Evolutionary conservation across 2,329 filamentous ascomycete genomes (phyloP).

Genomic region (Cercospora sp.): DNA sequence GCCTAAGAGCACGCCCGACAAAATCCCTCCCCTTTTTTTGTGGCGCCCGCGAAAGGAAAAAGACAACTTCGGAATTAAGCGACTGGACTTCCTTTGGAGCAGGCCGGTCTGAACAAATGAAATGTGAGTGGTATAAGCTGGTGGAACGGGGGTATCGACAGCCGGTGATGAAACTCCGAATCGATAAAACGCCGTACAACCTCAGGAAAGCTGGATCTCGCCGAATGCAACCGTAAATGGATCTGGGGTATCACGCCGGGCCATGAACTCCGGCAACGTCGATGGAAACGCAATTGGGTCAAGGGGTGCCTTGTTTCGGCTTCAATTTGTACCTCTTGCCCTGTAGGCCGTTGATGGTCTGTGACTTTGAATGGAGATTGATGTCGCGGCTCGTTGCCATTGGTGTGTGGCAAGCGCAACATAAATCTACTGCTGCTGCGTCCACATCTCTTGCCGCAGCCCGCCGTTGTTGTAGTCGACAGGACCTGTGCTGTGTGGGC

Average conservation of each 20-base stretch:
- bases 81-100: slow-evolving; percentile 18
- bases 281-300: slow-evolving; percentile 24
- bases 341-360: background rate
- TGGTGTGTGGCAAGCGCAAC: background rate
- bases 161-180: slow-evolving; percentile 18
- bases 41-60: slow-evolving; percentile 14
- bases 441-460: slow-evolving; percentile 53
- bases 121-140: slow-evolving; percentile 22
- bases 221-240: slow-evolving; percentile 26
- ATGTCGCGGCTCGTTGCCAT: background rate
- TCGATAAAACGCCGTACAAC: slow-evolving; percentile 20
- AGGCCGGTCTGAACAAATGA: slow-evolving; percentile 25
- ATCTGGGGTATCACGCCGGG: slow-evolving; percentile 32
- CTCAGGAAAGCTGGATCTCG: slow-evolving; percentile 20
- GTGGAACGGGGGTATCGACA: slow-evolving; percentile 18
- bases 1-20: slow-evolving; percentile 8
- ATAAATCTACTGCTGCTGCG: slow-evolving; percentile 39
- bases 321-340: background rate
- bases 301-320: background rate
- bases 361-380: background rate
- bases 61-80: slow-evolving; percentile 17
- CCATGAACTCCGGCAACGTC: slow-evolving; percentile 28
- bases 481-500: slow-evolving; percentile 69
- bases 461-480: slow-evolving; percentile 58
- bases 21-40: slow-evolving; percentile 14